phyloP scores from a whole-genome alignment of 1,139 yeast genomes.

The Magnusiomyces magnusii region DNA sequence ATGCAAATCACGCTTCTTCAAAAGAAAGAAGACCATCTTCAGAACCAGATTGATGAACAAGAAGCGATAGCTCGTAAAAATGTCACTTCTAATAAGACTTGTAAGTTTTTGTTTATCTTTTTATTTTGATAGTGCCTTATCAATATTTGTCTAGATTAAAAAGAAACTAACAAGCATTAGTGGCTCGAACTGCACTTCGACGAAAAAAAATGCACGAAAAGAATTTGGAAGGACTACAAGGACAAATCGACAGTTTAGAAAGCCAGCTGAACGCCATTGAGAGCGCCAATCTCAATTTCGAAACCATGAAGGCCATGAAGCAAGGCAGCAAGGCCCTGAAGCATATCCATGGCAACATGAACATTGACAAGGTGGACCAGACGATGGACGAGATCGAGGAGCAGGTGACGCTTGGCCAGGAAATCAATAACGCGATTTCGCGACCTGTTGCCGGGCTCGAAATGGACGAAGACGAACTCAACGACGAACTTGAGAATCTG shows the following conservation, averaged over 20 bases:
- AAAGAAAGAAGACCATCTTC: slow-evolving; percentile 77
- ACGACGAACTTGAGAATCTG: slow-evolving; percentile 84
- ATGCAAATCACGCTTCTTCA: slow-evolving; percentile 82
- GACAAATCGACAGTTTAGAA: slow-evolving; percentile 84
- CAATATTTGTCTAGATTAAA: too few relatives aligned
- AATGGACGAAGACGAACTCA: slow-evolving; percentile 74
- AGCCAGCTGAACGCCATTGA: slow-evolving; percentile 86
- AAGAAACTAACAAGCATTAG: slow-evolving; percentile 16
- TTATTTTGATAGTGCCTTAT: neutral
- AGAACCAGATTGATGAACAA: slow-evolving; percentile 76
- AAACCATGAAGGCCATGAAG: slow-evolving; percentile 98
- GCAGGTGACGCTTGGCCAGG: slow-evolving; percentile 92
- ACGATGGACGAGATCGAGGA: slow-evolving; percentile 99
- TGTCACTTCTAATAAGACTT: slow-evolving; percentile 59
- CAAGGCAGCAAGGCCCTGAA: slow-evolving; percentile 97
- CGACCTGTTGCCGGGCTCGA: slow-evolving; percentile 75
- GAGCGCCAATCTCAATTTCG: slow-evolving; percentile 90
- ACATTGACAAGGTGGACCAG: slow-evolving; percentile 92
- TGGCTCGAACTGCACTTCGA: slow-evolving; percentile 82
- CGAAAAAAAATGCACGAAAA: slow-evolving; percentile 77
- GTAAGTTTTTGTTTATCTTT: slow-evolving; percentile 20
- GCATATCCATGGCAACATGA: slow-evolving; percentile 89
- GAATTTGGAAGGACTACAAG: slow-evolving; percentile 72
- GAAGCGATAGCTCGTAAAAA: slow-evolving; percentile 71
- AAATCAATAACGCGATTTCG: slow-evolving; percentile 91